phyloP scores from a whole-genome alignment of 1,284 basidiomycete genomes.

The Boletellus deceptivus region DNA sequence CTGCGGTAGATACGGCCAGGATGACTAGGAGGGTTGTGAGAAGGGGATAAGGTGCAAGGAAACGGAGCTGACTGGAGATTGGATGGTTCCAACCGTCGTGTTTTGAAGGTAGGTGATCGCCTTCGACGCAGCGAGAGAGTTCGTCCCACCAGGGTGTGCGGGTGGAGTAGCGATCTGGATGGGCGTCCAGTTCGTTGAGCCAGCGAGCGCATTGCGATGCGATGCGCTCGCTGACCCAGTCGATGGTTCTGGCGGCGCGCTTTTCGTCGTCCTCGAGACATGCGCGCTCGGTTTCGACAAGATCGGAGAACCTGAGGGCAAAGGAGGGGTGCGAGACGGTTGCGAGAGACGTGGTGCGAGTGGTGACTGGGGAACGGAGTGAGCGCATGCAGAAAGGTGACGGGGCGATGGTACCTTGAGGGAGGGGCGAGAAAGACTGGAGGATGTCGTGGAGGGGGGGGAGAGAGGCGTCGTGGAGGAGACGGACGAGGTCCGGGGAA shows the following conservation, averaged over 20 bases:
- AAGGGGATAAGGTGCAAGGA: conserved; percentile 2
- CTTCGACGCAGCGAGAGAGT: conserved; percentile 68
- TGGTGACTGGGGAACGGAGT: conserved; percentile 54
- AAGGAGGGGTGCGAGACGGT: conserved; percentile 71
- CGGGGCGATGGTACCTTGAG: conserved; percentile 52
- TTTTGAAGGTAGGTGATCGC: conserved; percentile 67
- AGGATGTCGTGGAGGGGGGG: conserved; percentile 69
- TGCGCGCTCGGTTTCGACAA: conserved; percentile 63
- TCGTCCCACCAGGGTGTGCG: conserved; percentile 84
- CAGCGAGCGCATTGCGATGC: conserved; percentile 58
- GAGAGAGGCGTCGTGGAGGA: conserved; percentile 55
- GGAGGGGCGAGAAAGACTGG: conserved; percentile 80
- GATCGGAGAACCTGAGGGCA: conserved; percentile 70
- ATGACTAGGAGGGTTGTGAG: conserved; percentile 50
- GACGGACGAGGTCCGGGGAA: conserved; percentile 63
- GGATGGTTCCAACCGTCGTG: conserved; percentile 83
- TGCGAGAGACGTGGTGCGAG: conserved; percentile 67
- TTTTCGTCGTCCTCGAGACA: conserved; percentile 74
- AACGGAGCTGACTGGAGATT: conserved; percentile 56
- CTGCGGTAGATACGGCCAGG: conserved; percentile 71
- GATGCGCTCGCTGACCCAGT: conserved; percentile 77
- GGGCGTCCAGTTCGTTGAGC: conserved; percentile 57
- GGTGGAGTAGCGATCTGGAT: conserved; percentile 39
- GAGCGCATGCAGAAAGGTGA: conserved; percentile 3
- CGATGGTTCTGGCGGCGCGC: conserved; percentile 70